Evolutionary conservation across 176 grass and related monocot genomes (phyloP).

Genomic region (Cocos nucifera): DNA sequence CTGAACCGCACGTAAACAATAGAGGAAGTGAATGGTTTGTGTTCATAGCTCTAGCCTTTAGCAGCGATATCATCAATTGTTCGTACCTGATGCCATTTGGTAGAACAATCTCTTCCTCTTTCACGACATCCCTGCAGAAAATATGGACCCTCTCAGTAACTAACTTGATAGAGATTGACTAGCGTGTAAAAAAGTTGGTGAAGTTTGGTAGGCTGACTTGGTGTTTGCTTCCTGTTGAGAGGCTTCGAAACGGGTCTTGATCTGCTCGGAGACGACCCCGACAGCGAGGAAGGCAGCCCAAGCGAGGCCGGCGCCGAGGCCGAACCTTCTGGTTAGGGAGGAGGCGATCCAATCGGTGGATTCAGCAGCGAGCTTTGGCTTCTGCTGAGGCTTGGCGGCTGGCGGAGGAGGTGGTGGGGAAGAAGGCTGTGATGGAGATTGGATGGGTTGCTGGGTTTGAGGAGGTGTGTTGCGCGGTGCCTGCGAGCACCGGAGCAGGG

Average conservation of each 20-base stretch:
- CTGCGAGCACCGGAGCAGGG: conserved; percentile 62
- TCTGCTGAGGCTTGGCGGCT: conserved; percentile 19
- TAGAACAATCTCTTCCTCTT: conserved; percentile 60
- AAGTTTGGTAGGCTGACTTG: conserved; percentile 34
- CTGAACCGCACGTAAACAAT: conserved; percentile 1
- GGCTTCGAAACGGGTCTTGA: conserved; percentile 94
- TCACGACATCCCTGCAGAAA: conserved; percentile 51
- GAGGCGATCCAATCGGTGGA: conserved; percentile 87
- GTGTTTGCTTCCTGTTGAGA: conserved; percentile 85
- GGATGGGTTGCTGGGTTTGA: conserved; percentile 22
- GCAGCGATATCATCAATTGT: too few relatives aligned
- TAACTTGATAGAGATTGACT: too few relatives aligned
- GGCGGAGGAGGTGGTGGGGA: not conserved
- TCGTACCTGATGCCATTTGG: conserved; percentile 71
- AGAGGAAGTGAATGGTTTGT: too few relatives aligned
- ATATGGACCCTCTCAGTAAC: not conserved
- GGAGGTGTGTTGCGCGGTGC: conserved; percentile 35
- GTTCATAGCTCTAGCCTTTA: too few relatives aligned
- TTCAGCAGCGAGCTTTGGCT: conserved; percentile 34
- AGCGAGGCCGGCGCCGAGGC: conserved; percentile 84
- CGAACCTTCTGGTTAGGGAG: conserved; percentile 76
- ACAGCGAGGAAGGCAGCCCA: conserved; percentile 80
- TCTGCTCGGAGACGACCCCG: conserved; percentile 91
- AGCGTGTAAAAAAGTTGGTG: too few relatives aligned
- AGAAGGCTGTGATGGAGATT: conserved; percentile 1